A percentile compares a stretch with the other conserved stretches of the same genome.
Evolutionary conservation across 805 yeast genomes (phyloP).

Genomic region (Vanderwaltozyma verrucispora): DNA sequence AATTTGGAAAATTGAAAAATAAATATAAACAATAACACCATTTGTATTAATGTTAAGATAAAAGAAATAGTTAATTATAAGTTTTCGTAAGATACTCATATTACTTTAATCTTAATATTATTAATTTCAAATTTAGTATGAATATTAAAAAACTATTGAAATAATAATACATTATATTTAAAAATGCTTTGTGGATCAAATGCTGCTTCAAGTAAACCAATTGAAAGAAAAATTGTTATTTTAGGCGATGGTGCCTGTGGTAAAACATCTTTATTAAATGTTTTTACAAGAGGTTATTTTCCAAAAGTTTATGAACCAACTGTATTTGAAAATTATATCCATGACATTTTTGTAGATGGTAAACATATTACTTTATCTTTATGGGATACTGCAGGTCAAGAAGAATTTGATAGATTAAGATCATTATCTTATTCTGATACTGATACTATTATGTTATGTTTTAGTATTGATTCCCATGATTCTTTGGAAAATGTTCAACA

Average conservation of each 20-base stretch:
- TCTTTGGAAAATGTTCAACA: slow-evolving; percentile 90
- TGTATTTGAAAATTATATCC: slow-evolving; percentile 93
- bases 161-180: too few relatives aligned
- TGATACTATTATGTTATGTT: slow-evolving; percentile 93
- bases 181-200: slow-evolving; percentile 23
- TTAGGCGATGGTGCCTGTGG: slow-evolving; percentile 99
- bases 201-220: slow-evolving; percentile 30
- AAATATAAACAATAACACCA: too few relatives aligned
- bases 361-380: slow-evolving; percentile 84
- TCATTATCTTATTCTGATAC: slow-evolving; percentile 91
- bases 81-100: too few relatives aligned
- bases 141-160: too few relatives aligned
- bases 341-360: slow-evolving; percentile 91
- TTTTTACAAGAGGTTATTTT: slow-evolving; percentile 93
- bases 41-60: too few relatives aligned
- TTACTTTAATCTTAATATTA: too few relatives aligned
- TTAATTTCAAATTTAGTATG: too few relatives aligned
- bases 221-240: slow-evolving; percentile 87
- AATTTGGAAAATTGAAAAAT: too few relatives aligned
- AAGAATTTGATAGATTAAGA: slow-evolving; percentile 90
- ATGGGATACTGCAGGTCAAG: slow-evolving; percentile 99
- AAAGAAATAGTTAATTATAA: too few relatives aligned
- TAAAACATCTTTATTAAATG: slow-evolving; percentile 87
- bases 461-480: slow-evolving; percentile 87
- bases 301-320: slow-evolving; percentile 99